Evolutionary conservation across 768 basidiomycete species (phyloP).

Genomic region (Rhodotorula paludigena): DNA sequence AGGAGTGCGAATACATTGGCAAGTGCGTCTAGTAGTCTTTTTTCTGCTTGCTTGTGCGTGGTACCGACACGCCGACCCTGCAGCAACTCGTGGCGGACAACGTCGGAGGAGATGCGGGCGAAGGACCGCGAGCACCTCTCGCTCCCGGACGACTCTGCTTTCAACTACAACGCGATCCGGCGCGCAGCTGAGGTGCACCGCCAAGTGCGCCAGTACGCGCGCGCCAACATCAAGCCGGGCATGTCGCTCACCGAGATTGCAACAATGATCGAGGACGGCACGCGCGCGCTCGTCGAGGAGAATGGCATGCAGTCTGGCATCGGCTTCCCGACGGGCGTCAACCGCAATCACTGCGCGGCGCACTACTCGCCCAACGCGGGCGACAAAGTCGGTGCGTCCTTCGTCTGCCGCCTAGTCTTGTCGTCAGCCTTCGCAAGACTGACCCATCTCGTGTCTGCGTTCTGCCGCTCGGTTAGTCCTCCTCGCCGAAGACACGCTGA

Average conservation of each 20-base stretch:
- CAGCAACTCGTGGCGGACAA: slow-evolving; percentile 81
- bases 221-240: slow-evolving; percentile 78
- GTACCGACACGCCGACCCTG: neutral
- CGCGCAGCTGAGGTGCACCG: slow-evolving; percentile 94
- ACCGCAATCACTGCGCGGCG: slow-evolving; percentile 88
- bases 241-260: slow-evolving; percentile 93
- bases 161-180: slow-evolving; percentile 73
- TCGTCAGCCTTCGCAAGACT: no score
- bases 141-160: slow-evolving; percentile 59
- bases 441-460: no score
- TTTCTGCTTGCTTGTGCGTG: neutral
- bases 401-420: neutral
- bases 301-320: slow-evolving; percentile 72
- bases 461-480: slow-evolving; percentile 59
- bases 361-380: slow-evolving; percentile 94
- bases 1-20: slow-evolving; percentile 83
- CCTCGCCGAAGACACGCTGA: slow-evolving; percentile 76
- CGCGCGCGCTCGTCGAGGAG: slow-evolving; percentile 85
- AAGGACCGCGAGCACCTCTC: slow-evolving; percentile 70
- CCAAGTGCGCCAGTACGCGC: slow-evolving; percentile 76
- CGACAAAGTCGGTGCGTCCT: slow-evolving; percentile 38
- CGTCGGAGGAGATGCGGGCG: slow-evolving; percentile 83
- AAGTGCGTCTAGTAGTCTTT: slow-evolving; percentile 61
- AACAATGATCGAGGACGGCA: slow-evolving; percentile 85
- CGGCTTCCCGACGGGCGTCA: slow-evolving; percentile 94